phyloP scores from a whole-genome alignment of 495 filamentous ascomycete genomes.

The Penicillium cinerascens region DNA sequence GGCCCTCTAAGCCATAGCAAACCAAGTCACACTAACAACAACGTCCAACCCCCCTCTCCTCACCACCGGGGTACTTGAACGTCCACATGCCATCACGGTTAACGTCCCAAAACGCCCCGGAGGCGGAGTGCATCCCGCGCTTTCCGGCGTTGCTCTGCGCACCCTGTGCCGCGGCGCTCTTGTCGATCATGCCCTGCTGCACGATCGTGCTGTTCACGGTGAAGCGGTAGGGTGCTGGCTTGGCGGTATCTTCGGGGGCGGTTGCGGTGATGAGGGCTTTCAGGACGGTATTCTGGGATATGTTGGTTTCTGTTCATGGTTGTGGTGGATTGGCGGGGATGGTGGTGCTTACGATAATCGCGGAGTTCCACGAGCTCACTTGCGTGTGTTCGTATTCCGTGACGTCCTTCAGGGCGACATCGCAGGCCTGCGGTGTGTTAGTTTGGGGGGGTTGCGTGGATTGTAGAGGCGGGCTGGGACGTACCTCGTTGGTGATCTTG shows the following conservation, averaged over 20 bases:
- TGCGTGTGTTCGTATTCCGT: constrained; percentile 78
- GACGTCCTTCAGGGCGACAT: constrained; percentile 63
- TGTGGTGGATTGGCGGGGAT: not conserved
- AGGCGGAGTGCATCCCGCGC: constrained; percentile 93
- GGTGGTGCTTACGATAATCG: constrained; percentile 72
- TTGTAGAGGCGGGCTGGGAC: constrained; percentile 26
- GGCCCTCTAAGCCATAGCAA: constrained; percentile 38
- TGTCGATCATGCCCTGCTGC: constrained; percentile 63
- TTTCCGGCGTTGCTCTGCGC: constrained; percentile 60
- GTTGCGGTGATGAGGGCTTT: constrained; percentile 81
- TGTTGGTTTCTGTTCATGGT: not conserved
- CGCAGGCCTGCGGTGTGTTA: constrained; percentile 64
- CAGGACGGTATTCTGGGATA: constrained; percentile 73
- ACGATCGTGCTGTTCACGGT: constrained; percentile 97
- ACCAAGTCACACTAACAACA: constrained; percentile 90
- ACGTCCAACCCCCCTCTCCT: constrained; percentile 85
- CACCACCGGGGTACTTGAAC: constrained; percentile 85
- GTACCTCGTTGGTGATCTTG: constrained; percentile 79
- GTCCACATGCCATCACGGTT: constrained; percentile 98
- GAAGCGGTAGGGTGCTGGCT: constrained; percentile 70
- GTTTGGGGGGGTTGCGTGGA: not conserved
- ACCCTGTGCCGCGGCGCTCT: constrained; percentile 37
- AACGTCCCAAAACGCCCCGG: constrained; percentile 95
- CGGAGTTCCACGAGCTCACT: constrained; percentile 80
- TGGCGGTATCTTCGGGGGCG: constrained; percentile 49